phyloP scores from a whole-genome alignment of 352 stramenopile species.

The Pythium chondricola region DNA sequence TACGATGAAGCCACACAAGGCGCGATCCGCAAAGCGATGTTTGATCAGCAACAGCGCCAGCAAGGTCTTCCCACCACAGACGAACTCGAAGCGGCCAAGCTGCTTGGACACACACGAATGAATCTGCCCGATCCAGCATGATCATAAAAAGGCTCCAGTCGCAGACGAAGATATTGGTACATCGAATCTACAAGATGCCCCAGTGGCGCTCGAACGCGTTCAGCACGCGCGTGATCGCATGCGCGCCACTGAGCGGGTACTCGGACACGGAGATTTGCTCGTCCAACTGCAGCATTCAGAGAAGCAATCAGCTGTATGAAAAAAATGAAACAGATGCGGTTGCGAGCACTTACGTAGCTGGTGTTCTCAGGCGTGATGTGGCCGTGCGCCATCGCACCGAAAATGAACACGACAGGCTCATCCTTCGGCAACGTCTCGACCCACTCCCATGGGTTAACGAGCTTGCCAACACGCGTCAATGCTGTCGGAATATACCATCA shows the following conservation, averaged over 20 bases:
- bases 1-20: slow-evolving; percentile 96
- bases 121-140: slow-evolving; percentile 8
- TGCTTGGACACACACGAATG: too few relatives aligned
- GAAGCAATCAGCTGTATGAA: slow-evolving; percentile 7
- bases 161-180: too few relatives aligned
- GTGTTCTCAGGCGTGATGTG: slow-evolving; percentile 96
- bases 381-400: slow-evolving; percentile 96
- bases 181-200: slow-evolving; percentile 96
- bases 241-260: slow-evolving; percentile 96
- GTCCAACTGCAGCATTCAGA: slow-evolving; percentile 81
- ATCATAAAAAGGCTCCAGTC: too few relatives aligned
- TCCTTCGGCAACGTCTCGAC: slow-evolving; percentile 88
- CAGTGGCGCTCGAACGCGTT: slow-evolving; percentile 98
- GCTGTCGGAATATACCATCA: slow-evolving; percentile 35
- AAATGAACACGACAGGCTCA: slow-evolving; percentile 95
- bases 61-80: slow-evolving; percentile 89
- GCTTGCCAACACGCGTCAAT: slow-evolving; percentile 88
- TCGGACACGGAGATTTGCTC: slow-evolving; percentile 97
- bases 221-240: slow-evolving; percentile 95
- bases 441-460: slow-evolving; percentile 95
- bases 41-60: slow-evolving; percentile 92
- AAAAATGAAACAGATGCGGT: neutral
- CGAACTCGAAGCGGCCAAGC: slow-evolving; percentile 92
- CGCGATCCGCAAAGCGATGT: slow-evolving; percentile 99
- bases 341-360: slow-evolving; percentile 80